Evolutionary conservation across 345 rosid species (phyloP), one percentile per base, ranked within the genome.

Genomic region (Salix purpurea): DNA sequence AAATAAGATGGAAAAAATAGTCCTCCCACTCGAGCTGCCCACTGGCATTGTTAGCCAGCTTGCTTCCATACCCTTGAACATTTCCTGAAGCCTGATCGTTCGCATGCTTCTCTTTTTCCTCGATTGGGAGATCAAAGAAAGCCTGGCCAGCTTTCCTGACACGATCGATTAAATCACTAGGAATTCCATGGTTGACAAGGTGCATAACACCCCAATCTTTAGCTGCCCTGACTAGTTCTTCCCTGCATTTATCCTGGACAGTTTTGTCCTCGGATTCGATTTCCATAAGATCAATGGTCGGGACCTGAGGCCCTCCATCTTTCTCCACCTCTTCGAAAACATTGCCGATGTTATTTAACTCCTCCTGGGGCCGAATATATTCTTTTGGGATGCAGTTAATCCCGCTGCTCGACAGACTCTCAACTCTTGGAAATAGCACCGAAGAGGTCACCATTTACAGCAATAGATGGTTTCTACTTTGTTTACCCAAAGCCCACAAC

Each of bases 21-120:
- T 96, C 99, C 81, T 89, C 92, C 99, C 99, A 96, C 74, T 96
- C 99, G 14, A 96, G 88, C 71, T 88, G 96, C 3, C 99, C 97
- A 19, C 92, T 71, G 12, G 94, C 94, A 80, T 87, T 96, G 80
- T 96, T 96, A 28, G 97, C 99, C 1, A 96, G 86, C 86, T 96
- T 96, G 81, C 97, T 96, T 26, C 99, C 98, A 75, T 96, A 96
- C 0, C 98, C 99, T 76, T 96, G 99, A 82, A 93, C 87, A 37
- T 88, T 92, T 9, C 97, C 97, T 0, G 91, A 23, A 28, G 84
- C 94, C 83, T 93, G 99, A 44, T 93, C 92, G 24, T 96, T 96
- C 0, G 97, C 97, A 26, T 91, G 81, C 84, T 81, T 94, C 88
- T 96, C 99, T 80, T 96, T 96, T 85, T 92, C 97, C 84, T 96